Percentiles rank a stretch among this genome's conserved stretches.
Conservation (phyloP, 2,329 filamentous ascomycete genomes). For the Neobulgaria alba region DNA sequence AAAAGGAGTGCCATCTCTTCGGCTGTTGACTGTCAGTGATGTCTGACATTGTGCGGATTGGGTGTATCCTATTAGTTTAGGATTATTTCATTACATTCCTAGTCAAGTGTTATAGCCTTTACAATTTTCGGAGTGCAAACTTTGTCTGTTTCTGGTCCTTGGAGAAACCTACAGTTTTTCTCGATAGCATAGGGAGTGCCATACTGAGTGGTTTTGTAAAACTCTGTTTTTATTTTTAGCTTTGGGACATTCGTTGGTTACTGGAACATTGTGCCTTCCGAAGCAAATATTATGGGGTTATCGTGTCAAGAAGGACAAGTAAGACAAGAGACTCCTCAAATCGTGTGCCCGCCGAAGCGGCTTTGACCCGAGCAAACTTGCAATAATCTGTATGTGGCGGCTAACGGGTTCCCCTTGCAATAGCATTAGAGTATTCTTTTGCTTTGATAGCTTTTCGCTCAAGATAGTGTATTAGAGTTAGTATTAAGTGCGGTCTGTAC, state of each 20-base stretch:
- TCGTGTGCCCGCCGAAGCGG: conserved; percentile 12
- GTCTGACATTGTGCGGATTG: background rate
- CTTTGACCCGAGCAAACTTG: conserved; percentile 18
- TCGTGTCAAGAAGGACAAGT: conserved; percentile 63
- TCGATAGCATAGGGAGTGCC: conserved; percentile 63
- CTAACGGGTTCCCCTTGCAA: conserved; percentile 18
- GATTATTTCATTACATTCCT: conserved; percentile 63
- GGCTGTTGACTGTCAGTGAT: conserved; percentile 21
- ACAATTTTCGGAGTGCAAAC: conserved; percentile 51
- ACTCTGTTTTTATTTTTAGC: conserved; percentile 40
- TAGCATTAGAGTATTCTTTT: conserved; percentile 20
- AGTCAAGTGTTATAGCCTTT: conserved; percentile 51
- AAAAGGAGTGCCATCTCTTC: conserved; percentile 56
- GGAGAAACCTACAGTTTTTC: conserved; percentile 68
- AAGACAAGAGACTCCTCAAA: conserved; percentile 52
- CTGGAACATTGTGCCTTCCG: too few species aligned
- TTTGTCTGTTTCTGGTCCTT: conserved; percentile 60
- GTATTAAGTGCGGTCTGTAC: conserved; percentile 14
- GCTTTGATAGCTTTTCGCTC: conserved; percentile 20
- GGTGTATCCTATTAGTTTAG: conserved; percentile 47
- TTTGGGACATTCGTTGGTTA: too few species aligned
- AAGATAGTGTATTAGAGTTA: conserved; percentile 16
- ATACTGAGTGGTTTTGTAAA: conserved; percentile 65
- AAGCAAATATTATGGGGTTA: conserved; percentile 68
- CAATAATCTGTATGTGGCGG: conserved; percentile 18